phyloP scores from a whole-genome alignment of 495 filamentous ascomycete species.

The Hyaloscypha variabilis region DNA sequence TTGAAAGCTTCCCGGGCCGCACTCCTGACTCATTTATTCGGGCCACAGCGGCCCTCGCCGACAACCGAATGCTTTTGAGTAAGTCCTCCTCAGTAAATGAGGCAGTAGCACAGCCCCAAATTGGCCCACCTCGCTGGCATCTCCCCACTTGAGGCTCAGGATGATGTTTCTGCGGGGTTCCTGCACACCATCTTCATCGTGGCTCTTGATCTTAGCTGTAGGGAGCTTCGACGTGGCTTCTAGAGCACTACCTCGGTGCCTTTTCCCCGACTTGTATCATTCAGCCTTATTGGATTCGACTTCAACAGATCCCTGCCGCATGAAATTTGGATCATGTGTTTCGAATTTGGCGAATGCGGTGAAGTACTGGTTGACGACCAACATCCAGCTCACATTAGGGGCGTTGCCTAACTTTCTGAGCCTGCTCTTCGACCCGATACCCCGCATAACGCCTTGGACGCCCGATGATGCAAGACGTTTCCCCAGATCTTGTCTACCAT shows the following conservation, averaged over 20 bases:
- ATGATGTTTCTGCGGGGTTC: background rate
- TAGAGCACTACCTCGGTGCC: background rate
- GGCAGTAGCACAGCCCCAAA: slow-evolving; percentile 1
- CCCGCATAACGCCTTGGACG: background rate
- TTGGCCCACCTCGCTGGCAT: background rate
- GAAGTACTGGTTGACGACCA: background rate
- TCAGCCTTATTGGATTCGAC: background rate
- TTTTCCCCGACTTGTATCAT: background rate
- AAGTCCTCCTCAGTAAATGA: background rate
- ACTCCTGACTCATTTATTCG: background rate
- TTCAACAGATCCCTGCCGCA: background rate
- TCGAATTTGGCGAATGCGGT: background rate
- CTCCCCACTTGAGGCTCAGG: background rate
- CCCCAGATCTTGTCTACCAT: slow-evolving; percentile 21
- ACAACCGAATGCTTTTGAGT: background rate
- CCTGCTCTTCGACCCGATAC: background rate
- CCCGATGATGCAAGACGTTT: background rate
- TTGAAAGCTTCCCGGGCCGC: background rate
- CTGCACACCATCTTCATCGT: background rate
- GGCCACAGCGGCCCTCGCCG: background rate
- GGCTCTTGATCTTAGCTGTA: background rate
- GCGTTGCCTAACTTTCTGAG: background rate
- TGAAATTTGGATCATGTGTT: background rate
- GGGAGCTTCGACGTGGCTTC: background rate
- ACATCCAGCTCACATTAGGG: background rate